A percentile compares a stretch with the other conserved stretches of the same genome.
These are phyloP conservation scores for Phytophthora idaei DNA, from an alignment of 352 stramenopile genomes.

Conservation along the genomic window DNA sequence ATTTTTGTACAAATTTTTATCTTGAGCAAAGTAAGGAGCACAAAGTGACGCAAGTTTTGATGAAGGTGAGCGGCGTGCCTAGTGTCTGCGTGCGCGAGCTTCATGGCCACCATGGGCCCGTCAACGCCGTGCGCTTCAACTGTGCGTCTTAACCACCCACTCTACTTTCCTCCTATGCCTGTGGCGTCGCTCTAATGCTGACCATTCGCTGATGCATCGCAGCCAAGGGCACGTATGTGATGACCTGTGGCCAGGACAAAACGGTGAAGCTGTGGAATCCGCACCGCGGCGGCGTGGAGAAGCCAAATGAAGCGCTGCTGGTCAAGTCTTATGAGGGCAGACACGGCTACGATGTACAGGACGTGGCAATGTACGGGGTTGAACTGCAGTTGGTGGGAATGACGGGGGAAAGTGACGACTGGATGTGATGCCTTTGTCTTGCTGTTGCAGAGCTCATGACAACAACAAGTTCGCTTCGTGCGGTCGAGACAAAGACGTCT, in stretches of 20 bases:
- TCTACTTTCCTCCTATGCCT: background rate
- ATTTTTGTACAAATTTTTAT: constrained; percentile 15
- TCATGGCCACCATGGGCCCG: constrained; percentile 66
- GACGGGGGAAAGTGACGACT: background rate
- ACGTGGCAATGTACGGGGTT: constrained; percentile 82
- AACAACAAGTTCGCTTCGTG: constrained; percentile 90
- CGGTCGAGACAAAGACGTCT: constrained; percentile 84
- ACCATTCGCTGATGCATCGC: background rate
- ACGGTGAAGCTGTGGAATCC: constrained; percentile 90
- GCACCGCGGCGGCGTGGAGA: constrained; percentile 71
- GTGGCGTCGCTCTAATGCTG: background rate
- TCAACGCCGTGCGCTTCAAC: constrained; percentile 87
- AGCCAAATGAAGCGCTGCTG: constrained; percentile 65
- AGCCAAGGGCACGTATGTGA: constrained; percentile 90
- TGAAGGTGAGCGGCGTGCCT: constrained; percentile 28
- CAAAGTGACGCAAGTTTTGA: constrained; percentile 1
- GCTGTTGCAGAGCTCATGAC: constrained; percentile 64
- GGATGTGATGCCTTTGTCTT: constrained; percentile 1
- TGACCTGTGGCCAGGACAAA: constrained; percentile 89
- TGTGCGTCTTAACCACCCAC: constrained; percentile 31
- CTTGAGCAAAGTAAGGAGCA: constrained; percentile 18
- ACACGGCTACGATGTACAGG: constrained; percentile 90
- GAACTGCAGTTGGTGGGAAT: background rate
- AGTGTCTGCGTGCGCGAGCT: constrained; percentile 57
- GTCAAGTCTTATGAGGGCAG: constrained; percentile 87